These are phyloP conservation scores for Pilobolus umbonatus DNA, from an alignment of 192 early-diverging fungal species.

Conservation along the genomic window DNA sequence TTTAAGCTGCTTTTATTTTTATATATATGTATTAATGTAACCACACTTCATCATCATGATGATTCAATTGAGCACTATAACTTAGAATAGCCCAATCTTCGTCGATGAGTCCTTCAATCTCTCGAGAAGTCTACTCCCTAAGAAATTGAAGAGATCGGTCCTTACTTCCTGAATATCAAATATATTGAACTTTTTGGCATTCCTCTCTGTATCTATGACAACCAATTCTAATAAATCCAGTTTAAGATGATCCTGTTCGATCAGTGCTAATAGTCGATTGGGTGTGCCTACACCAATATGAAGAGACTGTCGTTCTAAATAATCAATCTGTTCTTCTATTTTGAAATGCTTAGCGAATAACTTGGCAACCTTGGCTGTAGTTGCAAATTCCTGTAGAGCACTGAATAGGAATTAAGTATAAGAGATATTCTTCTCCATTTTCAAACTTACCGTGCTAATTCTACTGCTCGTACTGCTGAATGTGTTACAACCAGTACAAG, in stretches of 20 bases:
- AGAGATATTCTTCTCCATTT: not conserved
- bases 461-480: constrained; percentile 58
- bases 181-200: constrained; percentile 55
- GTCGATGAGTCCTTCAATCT: constrained; percentile 24
- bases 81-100: constrained; percentile 31
- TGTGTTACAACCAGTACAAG: constrained; percentile 53
- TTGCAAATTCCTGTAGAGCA: constrained; percentile 45
- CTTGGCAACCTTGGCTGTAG: constrained; percentile 59
- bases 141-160: constrained; percentile 48
- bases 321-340: constrained; percentile 59
- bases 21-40: not conserved
- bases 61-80: not conserved
- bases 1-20: not conserved
- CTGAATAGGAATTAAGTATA: constrained; percentile 4
- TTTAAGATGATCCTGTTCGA: constrained; percentile 50
- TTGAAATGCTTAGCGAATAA: constrained; percentile 79
- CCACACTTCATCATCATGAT: not conserved
- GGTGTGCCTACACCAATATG: constrained; percentile 72
- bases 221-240: constrained; percentile 56
- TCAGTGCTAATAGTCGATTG: constrained; percentile 54
- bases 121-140: constrained; percentile 24
- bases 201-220: constrained; percentile 51
- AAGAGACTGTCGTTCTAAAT: constrained; percentile 42
- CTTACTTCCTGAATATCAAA: constrained; percentile 59
- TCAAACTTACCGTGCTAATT: constrained; percentile 43